A percentile compares a stretch with the other conserved stretches of the same genome.
These are phyloP conservation scores for Prunella vulgaris DNA, from an alignment of 257 asterid species.

Conservation along the genomic window DNA sequence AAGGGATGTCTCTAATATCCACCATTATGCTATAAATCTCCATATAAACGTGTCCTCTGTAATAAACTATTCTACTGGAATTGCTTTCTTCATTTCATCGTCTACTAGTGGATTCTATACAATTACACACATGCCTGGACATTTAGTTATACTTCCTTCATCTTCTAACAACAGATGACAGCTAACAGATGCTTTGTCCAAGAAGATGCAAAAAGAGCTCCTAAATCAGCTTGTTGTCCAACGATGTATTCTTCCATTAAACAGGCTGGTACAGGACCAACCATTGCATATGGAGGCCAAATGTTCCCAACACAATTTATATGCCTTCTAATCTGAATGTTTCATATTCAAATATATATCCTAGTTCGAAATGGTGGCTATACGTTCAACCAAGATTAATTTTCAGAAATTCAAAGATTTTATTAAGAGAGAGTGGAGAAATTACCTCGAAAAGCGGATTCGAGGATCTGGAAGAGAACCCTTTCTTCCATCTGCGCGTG, in stretches of 20 bases:
- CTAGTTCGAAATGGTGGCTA: slow-evolving; percentile 81
- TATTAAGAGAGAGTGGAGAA: not conserved
- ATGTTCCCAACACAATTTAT: slow-evolving; percentile 26
- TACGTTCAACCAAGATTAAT: slow-evolving; percentile 36
- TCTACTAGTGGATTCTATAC: not conserved
- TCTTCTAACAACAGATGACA: slow-evolving; percentile 44
- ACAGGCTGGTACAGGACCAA: slow-evolving; percentile 37
- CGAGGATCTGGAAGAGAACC: slow-evolving; percentile 84
- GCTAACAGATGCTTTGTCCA: slow-evolving; percentile 83
- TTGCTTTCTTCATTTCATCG: not conserved
- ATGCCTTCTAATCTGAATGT: slow-evolving; percentile 41
- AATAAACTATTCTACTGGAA: not conserved
- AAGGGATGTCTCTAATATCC: not conserved
- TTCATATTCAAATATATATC: slow-evolving; percentile 46
- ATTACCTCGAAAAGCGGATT: slow-evolving; percentile 85
- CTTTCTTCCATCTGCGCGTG: slow-evolving; percentile 99
- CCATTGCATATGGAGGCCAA: slow-evolving; percentile 31
- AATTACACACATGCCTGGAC: not conserved
- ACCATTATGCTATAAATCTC: not conserved
- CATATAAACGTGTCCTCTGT: no score
- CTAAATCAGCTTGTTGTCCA: slow-evolving; percentile 73
- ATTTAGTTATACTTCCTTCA: not conserved
- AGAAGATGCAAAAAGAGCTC: slow-evolving; percentile 94
- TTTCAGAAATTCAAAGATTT: not conserved
- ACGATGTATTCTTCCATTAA: slow-evolving; percentile 39